Conservation (phyloP, 1,139 yeast species). For the Magnusiomyces ingens region DNA sequence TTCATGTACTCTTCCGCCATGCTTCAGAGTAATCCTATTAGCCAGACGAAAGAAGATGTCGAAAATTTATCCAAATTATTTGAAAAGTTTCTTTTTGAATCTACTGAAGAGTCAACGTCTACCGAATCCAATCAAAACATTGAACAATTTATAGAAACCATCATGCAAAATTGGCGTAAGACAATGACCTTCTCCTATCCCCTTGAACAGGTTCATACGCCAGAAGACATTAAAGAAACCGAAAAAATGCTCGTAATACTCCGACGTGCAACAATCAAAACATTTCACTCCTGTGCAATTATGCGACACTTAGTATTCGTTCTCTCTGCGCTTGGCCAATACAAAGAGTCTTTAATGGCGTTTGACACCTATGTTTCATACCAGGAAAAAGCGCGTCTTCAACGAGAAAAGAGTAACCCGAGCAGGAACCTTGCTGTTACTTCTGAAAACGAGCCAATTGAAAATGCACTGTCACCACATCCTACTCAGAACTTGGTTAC, state of each 20-base stretch:
- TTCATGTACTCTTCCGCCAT: slow-evolving; percentile 17
- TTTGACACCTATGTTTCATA: slow-evolving; percentile 40
- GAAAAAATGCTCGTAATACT: slow-evolving; percentile 25
- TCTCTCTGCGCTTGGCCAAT: slow-evolving; percentile 27
- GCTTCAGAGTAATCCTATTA: slow-evolving; percentile 16
- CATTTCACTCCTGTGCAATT: slow-evolving; percentile 44
- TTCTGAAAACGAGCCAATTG: neutral
- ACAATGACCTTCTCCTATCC: slow-evolving; percentile 19
- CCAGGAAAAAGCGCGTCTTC: slow-evolving; percentile 34
- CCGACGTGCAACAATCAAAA: slow-evolving; percentile 36
- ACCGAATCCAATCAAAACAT: slow-evolving; percentile 34
- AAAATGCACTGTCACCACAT: neutral
- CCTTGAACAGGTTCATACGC: slow-evolving; percentile 20
- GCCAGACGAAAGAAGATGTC: slow-evolving; percentile 13
- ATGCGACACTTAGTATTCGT: slow-evolving; percentile 36
- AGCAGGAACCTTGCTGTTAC: slow-evolving; percentile 20
- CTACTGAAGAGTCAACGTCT: slow-evolving; percentile 41
- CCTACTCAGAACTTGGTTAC: neutral
- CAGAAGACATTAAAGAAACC: slow-evolving; percentile 19
- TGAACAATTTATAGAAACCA: slow-evolving; percentile 29
- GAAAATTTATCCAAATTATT: slow-evolving; percentile 15
- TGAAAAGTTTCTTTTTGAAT: slow-evolving; percentile 21
- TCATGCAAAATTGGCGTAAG: slow-evolving; percentile 31
- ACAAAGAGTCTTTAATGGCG: slow-evolving; percentile 36
- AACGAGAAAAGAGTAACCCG: slow-evolving; percentile 22